Base-by-base conservation (phyloP, 805 yeast genomes). In the Ogataea pini region DNA sequence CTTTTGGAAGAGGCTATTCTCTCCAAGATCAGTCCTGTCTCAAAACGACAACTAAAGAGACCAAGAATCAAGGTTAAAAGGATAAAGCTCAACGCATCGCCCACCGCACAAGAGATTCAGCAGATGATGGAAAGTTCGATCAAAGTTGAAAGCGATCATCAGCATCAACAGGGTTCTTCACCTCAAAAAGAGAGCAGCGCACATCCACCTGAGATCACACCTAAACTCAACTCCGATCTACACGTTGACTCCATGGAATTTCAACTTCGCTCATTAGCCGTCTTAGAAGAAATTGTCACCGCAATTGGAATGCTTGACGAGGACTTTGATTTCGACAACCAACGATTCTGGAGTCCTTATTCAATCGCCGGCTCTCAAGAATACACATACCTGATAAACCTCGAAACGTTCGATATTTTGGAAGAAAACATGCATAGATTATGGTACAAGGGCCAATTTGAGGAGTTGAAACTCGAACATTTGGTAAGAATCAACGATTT, bases 401-500 rank as follows among this genome's bases (percentile, higher is more conserved):
- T 51, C 10, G 40, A 42, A 0, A 51, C 58, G 1, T 29, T 71
- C 2, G 13, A 43, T 2, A 47, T 43, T 1, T 47, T 71, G 13
- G 65, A 66, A 20, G 49, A 43, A 2, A 42, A 39, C 20, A 42
- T 71, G 24, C 24, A 40, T 2, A 59, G 61, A 33, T 36, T 61
- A 42, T 48, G 48, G 64, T 20, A 42, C 50, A 5, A 51, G 4
- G 31, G 51, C 2, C 52, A 60, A 5, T 29, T 58, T 1, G 29
- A 49, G 8, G 42, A 42, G 0, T 16, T 63, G 3, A 58, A 65
- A 2, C 46, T 63, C 12, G 64, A 64, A 13, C 46, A 55, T 22
- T 51, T 75, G 22, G 54, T 61, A 1, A 55, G 75, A 36, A 56
- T 74, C 7, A 60, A 74, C 47, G 58, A 53, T 3, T 47, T 72